A percentile compares a stretch with the other conserved stretches of the same genome.
Conservation (phyloP, 2,329 filamentous ascomycete species). For the Colletotrichum zoysiae region DNA sequence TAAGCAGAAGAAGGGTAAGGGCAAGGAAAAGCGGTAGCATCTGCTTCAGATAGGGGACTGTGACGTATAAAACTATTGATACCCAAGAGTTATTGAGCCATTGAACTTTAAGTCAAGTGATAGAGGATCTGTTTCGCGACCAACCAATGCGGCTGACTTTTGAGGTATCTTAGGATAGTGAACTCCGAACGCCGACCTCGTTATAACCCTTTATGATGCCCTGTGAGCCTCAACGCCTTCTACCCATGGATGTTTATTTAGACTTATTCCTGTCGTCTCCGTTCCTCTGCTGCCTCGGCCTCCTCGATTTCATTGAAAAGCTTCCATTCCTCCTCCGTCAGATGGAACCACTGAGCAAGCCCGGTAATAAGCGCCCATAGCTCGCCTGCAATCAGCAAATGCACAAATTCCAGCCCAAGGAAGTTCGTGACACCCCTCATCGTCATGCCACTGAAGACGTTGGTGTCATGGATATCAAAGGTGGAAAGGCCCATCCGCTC, state of each 20-base stretch:
- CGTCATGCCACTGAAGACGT: constrained; percentile 54
- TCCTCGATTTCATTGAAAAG: constrained; percentile 49
- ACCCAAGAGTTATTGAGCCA: constrained; percentile 17
- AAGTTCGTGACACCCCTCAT: constrained; percentile 59
- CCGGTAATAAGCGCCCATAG: constrained; percentile 59
- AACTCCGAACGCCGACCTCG: constrained; percentile 8
- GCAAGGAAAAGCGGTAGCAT: constrained; percentile 26
- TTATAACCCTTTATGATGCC: background rate
- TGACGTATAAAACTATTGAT: constrained; percentile 15
- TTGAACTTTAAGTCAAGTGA: background rate
- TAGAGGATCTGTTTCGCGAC: background rate
- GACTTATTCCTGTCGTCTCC: constrained; percentile 14
- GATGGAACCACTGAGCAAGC: constrained; percentile 55
- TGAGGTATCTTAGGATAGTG: constrained; percentile 13
- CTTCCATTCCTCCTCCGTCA: constrained; percentile 58
- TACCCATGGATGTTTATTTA: background rate
- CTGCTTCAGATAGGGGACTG: background rate
- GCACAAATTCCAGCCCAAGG: constrained; percentile 59
- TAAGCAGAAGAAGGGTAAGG: constrained; percentile 44
- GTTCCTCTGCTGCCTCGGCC: constrained; percentile 41
- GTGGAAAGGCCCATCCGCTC: constrained; percentile 53
- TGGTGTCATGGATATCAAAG: constrained; percentile 55
- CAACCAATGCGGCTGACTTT: background rate
- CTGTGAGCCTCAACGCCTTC: constrained; percentile 1
- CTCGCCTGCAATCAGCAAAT: constrained; percentile 59